A percentile compares a stretch with the other conserved stretches of the same genome.
These are phyloP conservation scores for Mycena galericulata DNA, from an alignment of 768 basidiomycete species.

Conservation along the genomic window DNA sequence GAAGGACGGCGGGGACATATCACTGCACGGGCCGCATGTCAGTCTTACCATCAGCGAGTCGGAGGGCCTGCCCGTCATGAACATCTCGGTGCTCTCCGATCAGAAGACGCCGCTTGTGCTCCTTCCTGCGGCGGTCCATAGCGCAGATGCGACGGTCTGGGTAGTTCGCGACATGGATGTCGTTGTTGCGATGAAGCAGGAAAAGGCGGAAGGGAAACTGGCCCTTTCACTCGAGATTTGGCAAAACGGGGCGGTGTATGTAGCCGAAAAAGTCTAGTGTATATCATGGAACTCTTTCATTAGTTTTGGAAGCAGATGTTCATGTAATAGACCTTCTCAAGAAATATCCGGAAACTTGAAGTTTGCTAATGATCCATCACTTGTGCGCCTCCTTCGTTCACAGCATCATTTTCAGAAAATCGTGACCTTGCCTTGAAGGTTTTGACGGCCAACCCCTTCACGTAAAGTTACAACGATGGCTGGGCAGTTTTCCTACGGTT, in stretches of 20 bases:
- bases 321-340: too few relatives aligned
- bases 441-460: too few relatives aligned
- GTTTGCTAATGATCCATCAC: too few relatives aligned
- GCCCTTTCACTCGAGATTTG: slow-evolving; percentile 23
- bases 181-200: slow-evolving; percentile 16
- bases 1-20: slow-evolving; percentile 8
- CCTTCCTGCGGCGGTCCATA: slow-evolving; percentile 18
- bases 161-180: slow-evolving; percentile 24
- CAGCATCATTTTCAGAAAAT: too few relatives aligned
- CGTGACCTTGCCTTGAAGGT: too few relatives aligned
- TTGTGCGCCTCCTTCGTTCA: too few relatives aligned
- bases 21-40: not conserved
- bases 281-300: too few relatives aligned
- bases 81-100: not conserved
- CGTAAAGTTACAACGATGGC: too few relatives aligned
- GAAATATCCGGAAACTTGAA: too few relatives aligned
- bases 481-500: too few relatives aligned
- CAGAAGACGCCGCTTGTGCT: not conserved
- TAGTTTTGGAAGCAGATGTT: too few relatives aligned
- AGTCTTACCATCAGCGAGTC: slow-evolving; percentile 5
- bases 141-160: slow-evolving; percentile 4
- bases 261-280: slow-evolving; percentile 7
- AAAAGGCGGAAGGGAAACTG: not conserved
- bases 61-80: not conserved
- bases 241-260: slow-evolving; percentile 11